A percentile compares a stretch with the other conserved stretches of the same genome.
Conservation (phyloP, 2,329 filamentous ascomycete species). For the Colletotrichum higginsianum region DNA sequence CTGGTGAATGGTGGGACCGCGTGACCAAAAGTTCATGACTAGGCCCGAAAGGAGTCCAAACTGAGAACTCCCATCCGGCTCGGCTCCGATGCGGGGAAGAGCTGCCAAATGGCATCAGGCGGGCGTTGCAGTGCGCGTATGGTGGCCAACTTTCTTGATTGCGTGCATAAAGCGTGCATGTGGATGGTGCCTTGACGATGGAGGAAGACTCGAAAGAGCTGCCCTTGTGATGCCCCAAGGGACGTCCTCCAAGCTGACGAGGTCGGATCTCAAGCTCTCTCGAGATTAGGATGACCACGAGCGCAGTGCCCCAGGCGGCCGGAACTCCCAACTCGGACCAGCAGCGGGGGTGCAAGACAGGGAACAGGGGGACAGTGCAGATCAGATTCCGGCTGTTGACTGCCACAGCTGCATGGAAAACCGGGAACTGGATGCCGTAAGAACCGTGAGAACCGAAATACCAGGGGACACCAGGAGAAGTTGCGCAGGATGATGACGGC, state of each 20-base stretch:
- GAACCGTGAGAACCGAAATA: not conserved
- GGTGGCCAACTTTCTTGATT: constrained; percentile 21
- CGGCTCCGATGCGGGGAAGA: constrained; percentile 27
- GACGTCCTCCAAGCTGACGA: constrained; percentile 7
- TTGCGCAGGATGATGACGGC: constrained; percentile 15
- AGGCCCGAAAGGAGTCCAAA: constrained; percentile 1
- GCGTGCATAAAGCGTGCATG: constrained; percentile 18
- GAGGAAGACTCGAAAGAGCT: not conserved
- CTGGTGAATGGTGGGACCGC: constrained; percentile 3
- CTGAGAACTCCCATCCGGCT: constrained; percentile 18
- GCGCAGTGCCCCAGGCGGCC: constrained; percentile 27
- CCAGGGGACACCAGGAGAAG: not conserved
- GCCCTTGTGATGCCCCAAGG: constrained; percentile 16
- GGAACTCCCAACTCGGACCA: constrained; percentile 28
- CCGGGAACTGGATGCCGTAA: constrained; percentile 6
- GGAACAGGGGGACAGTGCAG: constrained; percentile 30
- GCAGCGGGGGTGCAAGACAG: constrained; percentile 21
- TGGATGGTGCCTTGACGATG: constrained; percentile 5
- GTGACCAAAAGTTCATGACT: not conserved
- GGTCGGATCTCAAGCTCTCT: constrained; percentile 18
- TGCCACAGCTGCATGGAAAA: constrained; percentile 21
- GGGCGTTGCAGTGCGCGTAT: constrained; percentile 24
- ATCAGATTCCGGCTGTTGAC: constrained; percentile 31
- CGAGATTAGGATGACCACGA: constrained; percentile 19
- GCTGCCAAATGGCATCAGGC: not conserved